Percentiles rank a stretch among this genome's conserved stretches.
These are phyloP conservation scores for Cutaneotrichosporon cavernicola DNA, from an alignment of 1,284 basidiomycete genomes.

Conservation along the genomic window DNA sequence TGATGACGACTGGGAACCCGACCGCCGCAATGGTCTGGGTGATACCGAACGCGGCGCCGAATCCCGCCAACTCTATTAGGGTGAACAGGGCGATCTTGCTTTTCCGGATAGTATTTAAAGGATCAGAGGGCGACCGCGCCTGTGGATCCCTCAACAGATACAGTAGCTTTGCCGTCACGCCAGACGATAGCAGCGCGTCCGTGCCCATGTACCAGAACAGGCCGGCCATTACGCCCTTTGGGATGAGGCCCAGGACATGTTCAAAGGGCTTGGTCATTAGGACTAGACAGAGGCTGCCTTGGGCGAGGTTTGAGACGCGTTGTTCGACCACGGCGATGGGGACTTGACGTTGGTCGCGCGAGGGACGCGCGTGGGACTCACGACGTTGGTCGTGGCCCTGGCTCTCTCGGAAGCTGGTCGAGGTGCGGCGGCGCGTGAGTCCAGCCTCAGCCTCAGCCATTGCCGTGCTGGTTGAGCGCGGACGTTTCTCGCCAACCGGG, in stretches of 20 bases:
- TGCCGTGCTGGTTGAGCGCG: neutral
- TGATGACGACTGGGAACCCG: conserved; percentile 87
- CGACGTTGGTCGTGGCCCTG: neutral
- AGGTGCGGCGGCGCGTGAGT: neutral
- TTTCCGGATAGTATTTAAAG: conserved; percentile 70
- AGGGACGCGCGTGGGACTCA: conserved; percentile 19
- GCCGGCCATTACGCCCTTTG: conserved; percentile 60
- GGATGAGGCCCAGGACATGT: conserved; percentile 72
- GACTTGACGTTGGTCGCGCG: conserved; percentile 58
- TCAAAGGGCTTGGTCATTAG: conserved; percentile 78
- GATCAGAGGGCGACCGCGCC: conserved; percentile 65
- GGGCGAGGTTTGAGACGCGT: conserved; percentile 79
- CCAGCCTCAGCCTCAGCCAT: conserved; percentile 9
- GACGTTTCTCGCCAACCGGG: neutral
- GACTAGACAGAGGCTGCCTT: conserved; percentile 72
- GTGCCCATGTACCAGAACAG: conserved; percentile 79
- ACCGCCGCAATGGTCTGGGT: conserved; percentile 90
- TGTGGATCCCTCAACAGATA: conserved; percentile 75
- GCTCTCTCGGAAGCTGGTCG: conserved; percentile 10
- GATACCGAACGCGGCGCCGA: conserved; percentile 85
- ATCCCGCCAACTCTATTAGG: conserved; percentile 75
- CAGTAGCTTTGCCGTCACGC: conserved; percentile 77
- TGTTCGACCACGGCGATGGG: conserved; percentile 83
- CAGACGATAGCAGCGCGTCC: conserved; percentile 76
- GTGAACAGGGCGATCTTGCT: conserved; percentile 76